Evolutionary conservation across 2,329 filamentous ascomycete species (phyloP).

Genomic region (Fusarium continuum): DNA sequence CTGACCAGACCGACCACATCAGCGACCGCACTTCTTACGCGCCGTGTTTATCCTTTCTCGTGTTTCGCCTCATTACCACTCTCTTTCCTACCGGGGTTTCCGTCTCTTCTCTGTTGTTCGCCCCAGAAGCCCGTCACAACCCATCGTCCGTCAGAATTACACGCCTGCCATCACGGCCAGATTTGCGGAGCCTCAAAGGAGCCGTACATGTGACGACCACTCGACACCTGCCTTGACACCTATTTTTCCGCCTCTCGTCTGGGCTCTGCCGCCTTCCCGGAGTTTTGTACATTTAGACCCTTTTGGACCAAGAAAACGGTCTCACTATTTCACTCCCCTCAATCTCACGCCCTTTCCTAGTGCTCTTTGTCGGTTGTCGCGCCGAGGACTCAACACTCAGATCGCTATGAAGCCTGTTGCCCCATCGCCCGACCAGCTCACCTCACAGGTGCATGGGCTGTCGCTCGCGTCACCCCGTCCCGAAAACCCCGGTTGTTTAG

Average conservation of each 20-base stretch:
- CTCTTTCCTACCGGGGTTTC: slow-evolving; percentile 4
- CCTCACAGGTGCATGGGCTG: slow-evolving; percentile 48
- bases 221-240: slow-evolving; percentile 25
- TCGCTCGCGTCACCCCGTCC: slow-evolving; percentile 37
- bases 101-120: slow-evolving; percentile 8
- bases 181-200: slow-evolving; percentile 31
- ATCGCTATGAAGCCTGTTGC: slow-evolving; percentile 41
- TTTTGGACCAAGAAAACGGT: slow-evolving; percentile 2
- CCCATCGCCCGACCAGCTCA: slow-evolving; percentile 47
- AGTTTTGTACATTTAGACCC: slow-evolving; percentile 6
- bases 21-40: slow-evolving; percentile 37
- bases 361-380: slow-evolving; percentile 28
- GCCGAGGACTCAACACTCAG: slow-evolving; percentile 19
- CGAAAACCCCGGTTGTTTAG: slow-evolving; percentile 24
- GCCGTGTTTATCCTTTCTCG: slow-evolving; percentile 25
- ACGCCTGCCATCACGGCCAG: slow-evolving; percentile 18
- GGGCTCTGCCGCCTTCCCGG: slow-evolving; percentile 15
- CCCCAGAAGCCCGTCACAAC: slow-evolving; percentile 19
- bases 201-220: slow-evolving; percentile 31
- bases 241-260: slow-evolving; percentile 17
- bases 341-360: slow-evolving; percentile 25
- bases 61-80: slow-evolving; percentile 22
- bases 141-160: slow-evolving; percentile 21
- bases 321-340: slow-evolving; percentile 27
- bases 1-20: slow-evolving; percentile 36